Evolutionary conservation across 2,329 filamentous ascomycete species (phyloP).

Genomic region (Venturia effusa): DNA sequence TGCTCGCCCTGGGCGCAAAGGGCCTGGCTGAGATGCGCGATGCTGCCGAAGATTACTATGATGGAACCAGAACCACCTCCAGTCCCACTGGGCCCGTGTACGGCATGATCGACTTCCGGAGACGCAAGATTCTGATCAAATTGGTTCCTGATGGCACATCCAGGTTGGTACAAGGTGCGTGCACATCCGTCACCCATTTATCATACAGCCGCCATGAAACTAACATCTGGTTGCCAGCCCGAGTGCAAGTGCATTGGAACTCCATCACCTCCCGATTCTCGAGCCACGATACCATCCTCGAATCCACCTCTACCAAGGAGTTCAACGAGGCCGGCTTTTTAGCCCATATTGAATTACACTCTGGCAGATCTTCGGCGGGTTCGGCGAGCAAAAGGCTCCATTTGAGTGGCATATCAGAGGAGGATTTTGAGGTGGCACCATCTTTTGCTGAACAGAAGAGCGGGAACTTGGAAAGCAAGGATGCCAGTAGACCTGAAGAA

Average conservation of each 20-base stretch:
- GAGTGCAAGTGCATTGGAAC: conserved; percentile 61
- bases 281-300: conserved; percentile 77
- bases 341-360: conserved; percentile 52
- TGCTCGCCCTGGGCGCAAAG: conserved; percentile 65
- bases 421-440: conserved; percentile 33
- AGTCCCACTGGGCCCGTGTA: conserved; percentile 62
- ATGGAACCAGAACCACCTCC: background rate
- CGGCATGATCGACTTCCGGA: conserved; percentile 80
- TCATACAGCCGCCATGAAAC: background rate
- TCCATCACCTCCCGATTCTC: conserved; percentile 57
- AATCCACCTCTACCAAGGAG: conserved; percentile 63
- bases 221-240: conserved; percentile 45
- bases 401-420: conserved; percentile 74
- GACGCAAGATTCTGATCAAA: conserved; percentile 84
- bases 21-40: conserved; percentile 77
- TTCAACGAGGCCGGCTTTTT: conserved; percentile 82
- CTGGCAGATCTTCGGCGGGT: conserved; percentile 73
- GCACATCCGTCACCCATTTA: conserved; percentile 19
- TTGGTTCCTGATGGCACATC: conserved; percentile 88
- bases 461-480: background rate
- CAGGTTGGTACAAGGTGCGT: conserved; percentile 75
- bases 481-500: background rate
- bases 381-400: conserved; percentile 52
- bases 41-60: conserved; percentile 62
- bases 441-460: background rate